These are phyloP conservation scores for Mrakia hoshinonis DNA, from an alignment of 768 basidiomycete genomes.

Conservation along the genomic window DNA sequence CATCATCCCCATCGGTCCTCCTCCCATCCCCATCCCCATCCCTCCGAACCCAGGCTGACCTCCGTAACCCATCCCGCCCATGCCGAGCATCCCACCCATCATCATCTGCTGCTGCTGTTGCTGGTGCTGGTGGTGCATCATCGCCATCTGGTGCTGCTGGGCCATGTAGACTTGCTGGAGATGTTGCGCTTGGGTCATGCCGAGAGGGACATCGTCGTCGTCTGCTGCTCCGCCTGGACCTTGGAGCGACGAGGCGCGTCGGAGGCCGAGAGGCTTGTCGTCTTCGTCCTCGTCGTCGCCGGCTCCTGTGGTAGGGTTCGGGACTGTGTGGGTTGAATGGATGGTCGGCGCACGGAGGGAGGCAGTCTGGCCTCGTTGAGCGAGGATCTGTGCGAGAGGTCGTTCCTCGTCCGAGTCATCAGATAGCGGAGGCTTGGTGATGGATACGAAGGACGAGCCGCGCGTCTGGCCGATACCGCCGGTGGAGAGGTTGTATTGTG, in stretches of 20 bases:
- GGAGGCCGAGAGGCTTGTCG: constrained; percentile 23
- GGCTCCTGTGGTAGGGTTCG: not conserved
- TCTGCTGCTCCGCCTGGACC: not conserved
- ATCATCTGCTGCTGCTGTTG: constrained; percentile 20
- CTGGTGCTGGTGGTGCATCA: constrained; percentile 18
- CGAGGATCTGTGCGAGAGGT: constrained; percentile 9
- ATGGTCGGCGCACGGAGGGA: not conserved
- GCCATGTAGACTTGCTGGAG: constrained; percentile 26
- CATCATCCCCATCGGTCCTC: constrained; percentile 2
- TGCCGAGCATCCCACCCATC: constrained; percentile 23
- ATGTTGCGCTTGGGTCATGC: constrained; percentile 26
- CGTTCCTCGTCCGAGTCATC: constrained; percentile 13
- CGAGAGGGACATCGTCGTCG: constrained; percentile 26
- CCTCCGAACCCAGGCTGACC: not conserved
- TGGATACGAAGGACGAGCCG: not conserved
- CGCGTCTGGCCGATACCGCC: not conserved
- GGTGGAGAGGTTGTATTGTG: constrained; percentile 5
- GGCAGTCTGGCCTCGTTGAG: not conserved
- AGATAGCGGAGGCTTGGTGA: not conserved
- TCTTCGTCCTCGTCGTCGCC: constrained; percentile 23
- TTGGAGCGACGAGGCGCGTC: not conserved
- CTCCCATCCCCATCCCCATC: not conserved
- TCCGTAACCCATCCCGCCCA: constrained; percentile 10
- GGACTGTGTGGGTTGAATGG: not conserved
- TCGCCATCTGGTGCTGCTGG: constrained; percentile 23